Conservation (phyloP, 495 filamentous ascomycete species). For the Glarea lozoyensis region DNA sequence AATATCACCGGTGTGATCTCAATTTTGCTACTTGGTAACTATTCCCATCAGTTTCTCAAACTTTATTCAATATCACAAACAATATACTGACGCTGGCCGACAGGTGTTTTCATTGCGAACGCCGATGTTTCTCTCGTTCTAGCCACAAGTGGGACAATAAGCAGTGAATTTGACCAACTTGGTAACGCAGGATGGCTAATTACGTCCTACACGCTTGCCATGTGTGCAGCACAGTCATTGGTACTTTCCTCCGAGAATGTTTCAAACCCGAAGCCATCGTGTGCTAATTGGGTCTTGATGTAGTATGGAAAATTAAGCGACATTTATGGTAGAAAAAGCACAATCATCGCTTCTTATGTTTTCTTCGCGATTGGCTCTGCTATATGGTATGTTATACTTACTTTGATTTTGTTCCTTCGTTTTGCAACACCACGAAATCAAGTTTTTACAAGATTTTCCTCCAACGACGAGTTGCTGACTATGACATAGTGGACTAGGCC, state of each 20-base stretch:
- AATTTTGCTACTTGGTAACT: slow-evolving; percentile 2
- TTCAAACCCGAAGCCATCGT: not conserved
- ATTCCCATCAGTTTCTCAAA: not conserved
- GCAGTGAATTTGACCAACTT: slow-evolving; percentile 56
- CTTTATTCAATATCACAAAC: not conserved
- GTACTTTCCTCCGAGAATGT: slow-evolving; percentile 1
- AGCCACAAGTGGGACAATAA: slow-evolving; percentile 50
- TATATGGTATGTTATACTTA: slow-evolving; percentile 3
- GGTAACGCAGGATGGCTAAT: slow-evolving; percentile 57
- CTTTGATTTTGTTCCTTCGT: not conserved
- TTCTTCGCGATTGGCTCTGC: slow-evolving; percentile 29
- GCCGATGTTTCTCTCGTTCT: slow-evolving; percentile 54
- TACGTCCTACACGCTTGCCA: slow-evolving; percentile 52
- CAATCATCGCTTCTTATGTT: slow-evolving; percentile 31
- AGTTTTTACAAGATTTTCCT: not conserved
- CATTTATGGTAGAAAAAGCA: slow-evolving; percentile 36
- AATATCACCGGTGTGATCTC: slow-evolving; percentile 6
- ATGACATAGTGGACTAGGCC: slow-evolving; percentile 24
- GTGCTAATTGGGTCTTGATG: slow-evolving; percentile 1
- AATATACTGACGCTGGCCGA: not conserved
- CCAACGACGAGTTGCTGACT: not conserved
- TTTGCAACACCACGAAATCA: not conserved
- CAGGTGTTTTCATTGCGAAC: slow-evolving; percentile 45
- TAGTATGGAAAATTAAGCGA: slow-evolving; percentile 36
- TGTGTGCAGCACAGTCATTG: slow-evolving; percentile 46